phyloP scores from a whole-genome alignment of 78 protist species.

The Chrysochromulina parva region DNA sequence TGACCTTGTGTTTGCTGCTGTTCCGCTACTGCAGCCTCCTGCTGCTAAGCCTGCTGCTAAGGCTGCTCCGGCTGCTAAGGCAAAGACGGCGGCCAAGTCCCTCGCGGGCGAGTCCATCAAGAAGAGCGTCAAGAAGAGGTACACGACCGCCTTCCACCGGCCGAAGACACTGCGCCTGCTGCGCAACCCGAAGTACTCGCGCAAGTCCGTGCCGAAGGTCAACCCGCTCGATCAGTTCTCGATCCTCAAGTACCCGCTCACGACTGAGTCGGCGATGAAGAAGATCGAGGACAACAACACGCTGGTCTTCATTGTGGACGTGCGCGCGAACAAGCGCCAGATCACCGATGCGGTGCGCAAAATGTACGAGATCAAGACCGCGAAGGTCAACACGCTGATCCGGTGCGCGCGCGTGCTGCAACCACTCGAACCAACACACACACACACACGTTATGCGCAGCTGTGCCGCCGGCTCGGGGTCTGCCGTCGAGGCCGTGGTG shows the following conservation, averaged over 20 bases:
- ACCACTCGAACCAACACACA: too few relatives aligned
- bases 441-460: too few relatives aligned
- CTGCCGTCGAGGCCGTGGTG: too few relatives aligned
- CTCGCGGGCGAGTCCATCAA: slow-evolving; percentile 30
- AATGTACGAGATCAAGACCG: slow-evolving; percentile 88
- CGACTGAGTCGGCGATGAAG: slow-evolving; percentile 96
- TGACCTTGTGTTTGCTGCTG: too few relatives aligned
- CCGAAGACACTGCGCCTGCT: slow-evolving; percentile 66
- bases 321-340: slow-evolving; percentile 90
- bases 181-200: slow-evolving; percentile 57
- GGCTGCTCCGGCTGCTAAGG: slow-evolving; percentile 19
- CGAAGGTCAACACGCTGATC: slow-evolving; percentile 92
- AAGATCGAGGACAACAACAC: slow-evolving; percentile 98
- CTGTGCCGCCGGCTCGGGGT: too few relatives aligned
- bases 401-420: slow-evolving; percentile 38
- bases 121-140: slow-evolving; percentile 46
- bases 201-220: not conserved
- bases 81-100: slow-evolving; percentile 52
- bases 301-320: slow-evolving; percentile 92
- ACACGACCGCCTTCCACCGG: slow-evolving; percentile 55
- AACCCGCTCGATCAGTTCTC: slow-evolving; percentile 54
- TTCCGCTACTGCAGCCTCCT: too few relatives aligned
- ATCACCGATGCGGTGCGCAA: slow-evolving; percentile 87
- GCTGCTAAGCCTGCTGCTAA: too few relatives aligned
- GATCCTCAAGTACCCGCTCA: slow-evolving; percentile 84